Evolutionary conservation across 805 yeast species (phyloP).

Genomic region (Candida gorgasii): DNA sequence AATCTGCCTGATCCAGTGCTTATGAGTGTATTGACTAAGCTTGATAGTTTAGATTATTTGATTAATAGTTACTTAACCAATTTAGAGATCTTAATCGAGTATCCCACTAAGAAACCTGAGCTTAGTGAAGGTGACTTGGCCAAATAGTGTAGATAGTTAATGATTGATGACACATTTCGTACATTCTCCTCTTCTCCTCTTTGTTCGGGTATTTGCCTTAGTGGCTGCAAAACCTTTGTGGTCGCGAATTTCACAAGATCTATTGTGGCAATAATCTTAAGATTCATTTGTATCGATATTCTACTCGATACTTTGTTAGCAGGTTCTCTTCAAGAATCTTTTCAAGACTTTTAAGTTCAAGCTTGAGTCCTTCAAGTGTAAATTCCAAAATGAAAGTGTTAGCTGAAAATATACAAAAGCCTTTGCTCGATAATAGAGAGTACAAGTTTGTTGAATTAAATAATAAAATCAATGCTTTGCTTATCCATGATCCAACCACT

Average conservation of each 20-base stretch:
- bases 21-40: slow-evolving; percentile 60
- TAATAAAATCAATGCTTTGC: slow-evolving; percentile 58
- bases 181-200: too few relatives aligned
- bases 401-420: slow-evolving; percentile 44
- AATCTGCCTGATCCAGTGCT: slow-evolving; percentile 69
- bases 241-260: slow-evolving; percentile 6
- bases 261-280: slow-evolving; percentile 1
- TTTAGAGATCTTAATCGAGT: slow-evolving; percentile 11
- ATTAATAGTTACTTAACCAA: slow-evolving; percentile 33
- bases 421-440: slow-evolving; percentile 68
- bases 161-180: too few relatives aligned
- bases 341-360: too few relatives aligned
- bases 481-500: slow-evolving; percentile 67
- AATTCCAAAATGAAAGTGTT: slow-evolving; percentile 18
- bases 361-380: too few relatives aligned
- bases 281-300: background rate
- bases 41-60: slow-evolving; percentile 59
- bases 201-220: too few relatives aligned
- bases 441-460: slow-evolving; percentile 62
- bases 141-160: too few relatives aligned
- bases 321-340: background rate
- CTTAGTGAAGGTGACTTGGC: background rate
- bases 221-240: slow-evolving; percentile 2
- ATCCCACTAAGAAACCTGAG: background rate
- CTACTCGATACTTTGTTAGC: too few relatives aligned